Evolutionary conservation across 371 early-diverging fungal genomes (phyloP).

Genomic region (Rhizopus sp.): DNA sequence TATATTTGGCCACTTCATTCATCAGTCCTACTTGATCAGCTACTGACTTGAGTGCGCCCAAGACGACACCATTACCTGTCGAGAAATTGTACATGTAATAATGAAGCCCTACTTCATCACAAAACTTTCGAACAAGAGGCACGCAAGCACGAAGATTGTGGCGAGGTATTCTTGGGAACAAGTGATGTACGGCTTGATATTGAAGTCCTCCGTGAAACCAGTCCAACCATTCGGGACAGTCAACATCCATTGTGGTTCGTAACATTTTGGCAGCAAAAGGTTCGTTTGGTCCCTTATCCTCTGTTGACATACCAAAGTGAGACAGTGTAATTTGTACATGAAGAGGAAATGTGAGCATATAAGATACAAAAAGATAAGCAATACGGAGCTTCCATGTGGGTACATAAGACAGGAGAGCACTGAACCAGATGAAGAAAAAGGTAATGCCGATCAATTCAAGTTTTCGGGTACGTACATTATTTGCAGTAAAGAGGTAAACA

Average conservation of each 20-base stretch:
- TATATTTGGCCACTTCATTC: slow-evolving; percentile 61
- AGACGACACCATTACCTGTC: slow-evolving; percentile 70
- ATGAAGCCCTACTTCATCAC: slow-evolving; percentile 65
- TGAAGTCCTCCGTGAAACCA: slow-evolving; percentile 98
- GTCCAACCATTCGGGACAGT: slow-evolving; percentile 92
- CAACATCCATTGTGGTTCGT: slow-evolving; percentile 96
- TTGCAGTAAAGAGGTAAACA: slow-evolving; percentile 60
- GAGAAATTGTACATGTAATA: slow-evolving; percentile 74
- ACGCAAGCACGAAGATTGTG: slow-evolving; percentile 79
- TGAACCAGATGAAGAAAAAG: slow-evolving; percentile 83
- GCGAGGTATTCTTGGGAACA: slow-evolving; percentile 92
- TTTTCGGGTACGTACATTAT: slow-evolving; percentile 68
- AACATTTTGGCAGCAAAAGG: slow-evolving; percentile 83
- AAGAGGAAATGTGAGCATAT: slow-evolving; percentile 82
- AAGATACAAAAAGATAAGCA: slow-evolving; percentile 76
- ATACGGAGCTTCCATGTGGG: slow-evolving; percentile 66
- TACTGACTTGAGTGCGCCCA: slow-evolving; percentile 66
- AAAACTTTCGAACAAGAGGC: slow-evolving; percentile 77
- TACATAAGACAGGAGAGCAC: slow-evolving; percentile 63
- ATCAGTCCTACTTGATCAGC: slow-evolving; percentile 73
- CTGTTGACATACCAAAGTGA: slow-evolving; percentile 95
- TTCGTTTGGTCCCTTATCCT: slow-evolving; percentile 72
- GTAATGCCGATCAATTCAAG: slow-evolving; percentile 74
- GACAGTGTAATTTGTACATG: slow-evolving; percentile 96
- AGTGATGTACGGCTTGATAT: slow-evolving; percentile 95